Evolutionary conservation across 495 filamentous ascomycete species (phyloP).

Genomic region (Lasiosphaeria hispida): DNA sequence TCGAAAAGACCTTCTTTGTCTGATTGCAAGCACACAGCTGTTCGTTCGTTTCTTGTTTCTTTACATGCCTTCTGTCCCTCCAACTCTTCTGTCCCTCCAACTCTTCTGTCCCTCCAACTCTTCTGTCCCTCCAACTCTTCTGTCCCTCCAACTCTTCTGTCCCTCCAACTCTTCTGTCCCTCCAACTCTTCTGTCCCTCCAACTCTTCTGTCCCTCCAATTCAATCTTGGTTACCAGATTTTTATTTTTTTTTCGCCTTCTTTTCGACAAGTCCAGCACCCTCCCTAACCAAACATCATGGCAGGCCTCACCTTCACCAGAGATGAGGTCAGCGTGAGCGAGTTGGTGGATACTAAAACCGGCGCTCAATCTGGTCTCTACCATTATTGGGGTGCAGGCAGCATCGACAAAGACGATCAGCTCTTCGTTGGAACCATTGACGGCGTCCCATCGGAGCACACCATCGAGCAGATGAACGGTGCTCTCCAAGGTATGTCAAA

Average conservation of each 20-base stretch:
- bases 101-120: too few species aligned
- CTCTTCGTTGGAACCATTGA: background rate
- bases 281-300: background rate
- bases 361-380: conserved; percentile 1
- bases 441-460: conserved; percentile 6
- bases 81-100: too few species aligned
- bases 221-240: too few species aligned
- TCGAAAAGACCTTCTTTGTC: too few species aligned
- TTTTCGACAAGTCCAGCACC: background rate
- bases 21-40: too few species aligned
- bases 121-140: background rate
- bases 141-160: background rate
- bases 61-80: too few species aligned
- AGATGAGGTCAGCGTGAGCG: background rate
- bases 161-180: too few species aligned
- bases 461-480: conserved; percentile 4
- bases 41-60: too few species aligned
- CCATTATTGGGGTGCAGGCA: background rate
- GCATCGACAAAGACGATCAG: background rate
- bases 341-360: background rate
- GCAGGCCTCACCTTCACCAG: background rate
- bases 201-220: too few species aligned
- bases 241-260: background rate
- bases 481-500: background rate
- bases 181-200: background rate